Conservation (phyloP, 805 yeast species). For the Starmerella floris region DNA sequence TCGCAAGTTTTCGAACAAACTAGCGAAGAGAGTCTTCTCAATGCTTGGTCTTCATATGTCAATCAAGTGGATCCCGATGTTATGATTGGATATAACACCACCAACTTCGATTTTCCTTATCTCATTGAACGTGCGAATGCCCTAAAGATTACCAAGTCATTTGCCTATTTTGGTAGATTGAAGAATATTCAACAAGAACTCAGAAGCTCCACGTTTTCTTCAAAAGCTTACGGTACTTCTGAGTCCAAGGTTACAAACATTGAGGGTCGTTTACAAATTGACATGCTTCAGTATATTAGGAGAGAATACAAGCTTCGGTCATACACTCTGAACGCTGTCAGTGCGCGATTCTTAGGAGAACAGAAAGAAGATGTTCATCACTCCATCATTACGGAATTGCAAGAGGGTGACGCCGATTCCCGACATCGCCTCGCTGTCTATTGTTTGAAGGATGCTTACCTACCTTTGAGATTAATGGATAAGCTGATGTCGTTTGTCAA, state of each 20-base stretch:
- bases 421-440: slow-evolving; percentile 92
- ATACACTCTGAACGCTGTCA: slow-evolving; percentile 87
- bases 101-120: slow-evolving; percentile 92
- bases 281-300: slow-evolving; percentile 80
- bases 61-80: slow-evolving; percentile 86
- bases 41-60: slow-evolving; percentile 77
- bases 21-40: slow-evolving; percentile 69
- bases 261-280: slow-evolving; percentile 93
- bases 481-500: slow-evolving; percentile 93
- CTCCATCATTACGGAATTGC: slow-evolving; percentile 87
- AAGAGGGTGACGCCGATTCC: slow-evolving; percentile 83
- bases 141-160: slow-evolving; percentile 41
- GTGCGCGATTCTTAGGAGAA: slow-evolving; percentile 84
- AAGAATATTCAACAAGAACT: slow-evolving; percentile 55
- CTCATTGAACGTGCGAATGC: slow-evolving; percentile 75
- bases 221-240: slow-evolving; percentile 92
- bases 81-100: slow-evolving; percentile 87
- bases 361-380: slow-evolving; percentile 98
- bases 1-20: slow-evolving; percentile 69
- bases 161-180: slow-evolving; percentile 82
- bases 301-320: slow-evolving; percentile 91
- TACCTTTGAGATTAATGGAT: slow-evolving; percentile 77
- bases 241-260: slow-evolving; percentile 84
- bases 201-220: slow-evolving; percentile 71
- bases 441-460: slow-evolving; percentile 89